Base-by-base conservation (phyloP, 345 rosid species). In the Limnanthes douglasii region DNA sequence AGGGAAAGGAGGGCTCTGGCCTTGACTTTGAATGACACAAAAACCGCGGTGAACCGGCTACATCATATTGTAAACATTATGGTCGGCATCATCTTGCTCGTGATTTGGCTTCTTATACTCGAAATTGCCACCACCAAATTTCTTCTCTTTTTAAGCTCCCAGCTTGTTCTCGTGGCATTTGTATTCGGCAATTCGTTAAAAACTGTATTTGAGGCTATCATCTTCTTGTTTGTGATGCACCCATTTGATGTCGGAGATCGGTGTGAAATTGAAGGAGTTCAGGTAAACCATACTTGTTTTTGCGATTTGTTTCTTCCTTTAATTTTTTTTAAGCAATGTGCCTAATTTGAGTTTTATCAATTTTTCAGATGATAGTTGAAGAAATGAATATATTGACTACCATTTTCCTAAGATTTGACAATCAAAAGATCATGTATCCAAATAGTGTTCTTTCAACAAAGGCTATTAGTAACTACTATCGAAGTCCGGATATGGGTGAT, bases 401-500 rank as follows among this genome's bases (percentile, higher is more conserved):
- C 1, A 49, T 83, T n/a, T 88, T 88, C 70, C 69, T 88, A 23
- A 56, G 93, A 65, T 61, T 33, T 1, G 95, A 88, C 65, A 83
- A 83, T 48, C 79, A 54, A 51, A 88, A 73, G 74, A 56, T 88
- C 18, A 53, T 64, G 13, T 67, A 48, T 39, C 93, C 82, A 0
- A 88, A 88, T 32, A 79, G 73, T 37, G 55, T 70, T 39, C 86
- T 88, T 3, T 72, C 90, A 0, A 71, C 57, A 0, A 88, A 76
- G 64, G 45, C 80, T 9, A 79, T 88, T 0, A 62, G 72, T 6
- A 88, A 88, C 55, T 88, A 51, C 53, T 68, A 88, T 46, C 93
- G 93, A 1, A 88, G 95, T 48, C 95, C 97, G 1, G 95, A 83
- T 34, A 88, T 88, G 95, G 90, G 79, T 11, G 97, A 88, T 10